Conservation (phyloP, 2,329 filamentous ascomycete genomes). For the Aschersonia sp. region DNA sequence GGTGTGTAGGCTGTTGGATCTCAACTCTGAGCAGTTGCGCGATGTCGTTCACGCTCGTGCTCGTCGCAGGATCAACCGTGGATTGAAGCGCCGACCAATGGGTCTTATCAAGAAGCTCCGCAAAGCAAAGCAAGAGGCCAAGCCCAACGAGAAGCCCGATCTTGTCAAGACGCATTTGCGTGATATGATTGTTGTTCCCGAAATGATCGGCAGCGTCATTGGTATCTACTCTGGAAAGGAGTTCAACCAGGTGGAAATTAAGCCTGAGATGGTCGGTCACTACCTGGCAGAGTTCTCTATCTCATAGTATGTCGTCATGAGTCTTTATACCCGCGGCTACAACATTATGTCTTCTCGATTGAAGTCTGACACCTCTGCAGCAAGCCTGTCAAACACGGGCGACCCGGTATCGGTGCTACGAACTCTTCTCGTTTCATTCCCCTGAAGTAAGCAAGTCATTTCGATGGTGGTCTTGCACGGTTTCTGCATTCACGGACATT, state of each 20-base stretch:
- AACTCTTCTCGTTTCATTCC: constrained; percentile 99
- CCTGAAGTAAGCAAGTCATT: constrained; percentile 78
- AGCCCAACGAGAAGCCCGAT: constrained; percentile 99
- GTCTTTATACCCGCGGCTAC: not conserved
- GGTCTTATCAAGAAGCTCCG: constrained; percentile 99
- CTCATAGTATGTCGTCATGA: constrained; percentile 71
- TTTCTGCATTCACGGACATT: constrained; percentile 42
- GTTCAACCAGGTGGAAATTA: constrained; percentile 99
- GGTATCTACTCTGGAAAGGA: constrained; percentile 99
- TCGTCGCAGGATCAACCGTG: constrained; percentile 97
- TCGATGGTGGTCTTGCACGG: constrained; percentile 26
- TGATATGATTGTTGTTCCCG: constrained; percentile 99
- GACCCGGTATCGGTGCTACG: constrained; percentile 99
- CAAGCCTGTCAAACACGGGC: constrained; percentile 99
- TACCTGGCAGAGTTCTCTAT: constrained; percentile 99
- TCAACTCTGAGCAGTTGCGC: constrained; percentile 95
- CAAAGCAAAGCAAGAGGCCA: constrained; percentile 97
- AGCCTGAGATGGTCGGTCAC: constrained; percentile 99
- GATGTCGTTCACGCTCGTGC: constrained; percentile 99
- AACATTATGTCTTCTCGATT: not conserved
- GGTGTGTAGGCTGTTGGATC: constrained; percentile 76
- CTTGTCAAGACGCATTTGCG: constrained; percentile 98
- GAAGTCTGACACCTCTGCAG: constrained; percentile 37
- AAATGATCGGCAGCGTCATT: constrained; percentile 98
- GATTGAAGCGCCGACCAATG: constrained; percentile 99